A percentile compares a stretch with the other conserved stretches of the same genome.
These are phyloP conservation scores for Lentinula edodes DNA, from an alignment of 768 basidiomycete genomes.

Conservation along the genomic window DNA sequence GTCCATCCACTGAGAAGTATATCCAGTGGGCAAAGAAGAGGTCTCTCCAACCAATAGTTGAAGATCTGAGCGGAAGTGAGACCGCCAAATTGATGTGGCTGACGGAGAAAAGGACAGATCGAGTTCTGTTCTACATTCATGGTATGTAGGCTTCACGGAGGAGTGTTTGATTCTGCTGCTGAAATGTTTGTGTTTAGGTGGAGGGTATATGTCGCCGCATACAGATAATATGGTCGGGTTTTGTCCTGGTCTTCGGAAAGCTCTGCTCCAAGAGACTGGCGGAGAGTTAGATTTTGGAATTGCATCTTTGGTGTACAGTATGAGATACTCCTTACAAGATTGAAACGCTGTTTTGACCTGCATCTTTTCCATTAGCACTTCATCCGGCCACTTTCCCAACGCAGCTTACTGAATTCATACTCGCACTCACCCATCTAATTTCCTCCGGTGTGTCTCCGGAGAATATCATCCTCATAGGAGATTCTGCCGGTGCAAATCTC, in stretches of 20 bases:
- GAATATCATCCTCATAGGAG: slow-evolving; percentile 27
- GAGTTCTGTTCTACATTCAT: slow-evolving; percentile 26
- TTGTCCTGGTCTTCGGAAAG: slow-evolving; percentile 22
- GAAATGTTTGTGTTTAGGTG: slow-evolving; percentile 16
- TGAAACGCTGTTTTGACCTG: not conserved
- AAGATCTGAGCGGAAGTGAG: slow-evolving; percentile 18
- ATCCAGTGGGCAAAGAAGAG: slow-evolving; percentile 12
- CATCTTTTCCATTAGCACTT: slow-evolving; percentile 14
- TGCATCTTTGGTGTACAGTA: slow-evolving; percentile 27
- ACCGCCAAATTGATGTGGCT: slow-evolving; percentile 26
- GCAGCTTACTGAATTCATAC: slow-evolving; percentile 22
- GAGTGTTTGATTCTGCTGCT: not conserved
- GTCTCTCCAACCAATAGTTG: slow-evolving; percentile 14
- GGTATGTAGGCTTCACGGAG: slow-evolving; percentile 1
- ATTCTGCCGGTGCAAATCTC: slow-evolving; percentile 31
- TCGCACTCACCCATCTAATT: slow-evolving; percentile 23
- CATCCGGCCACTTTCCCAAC: slow-evolving; percentile 23
- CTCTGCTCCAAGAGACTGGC: slow-evolving; percentile 14
- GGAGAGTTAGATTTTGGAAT: slow-evolving; percentile 16
- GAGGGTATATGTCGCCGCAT: slow-evolving; percentile 22
- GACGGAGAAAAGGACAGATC: slow-evolving; percentile 22
- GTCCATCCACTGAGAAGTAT: slow-evolving; percentile 12
- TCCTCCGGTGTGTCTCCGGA: slow-evolving; percentile 23
- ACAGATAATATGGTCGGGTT: slow-evolving; percentile 17
- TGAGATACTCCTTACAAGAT: not conserved